Evolutionary conservation across 2,329 filamentous ascomycete genomes (phyloP).

Genomic region (Juglanconis oblonga): DNA sequence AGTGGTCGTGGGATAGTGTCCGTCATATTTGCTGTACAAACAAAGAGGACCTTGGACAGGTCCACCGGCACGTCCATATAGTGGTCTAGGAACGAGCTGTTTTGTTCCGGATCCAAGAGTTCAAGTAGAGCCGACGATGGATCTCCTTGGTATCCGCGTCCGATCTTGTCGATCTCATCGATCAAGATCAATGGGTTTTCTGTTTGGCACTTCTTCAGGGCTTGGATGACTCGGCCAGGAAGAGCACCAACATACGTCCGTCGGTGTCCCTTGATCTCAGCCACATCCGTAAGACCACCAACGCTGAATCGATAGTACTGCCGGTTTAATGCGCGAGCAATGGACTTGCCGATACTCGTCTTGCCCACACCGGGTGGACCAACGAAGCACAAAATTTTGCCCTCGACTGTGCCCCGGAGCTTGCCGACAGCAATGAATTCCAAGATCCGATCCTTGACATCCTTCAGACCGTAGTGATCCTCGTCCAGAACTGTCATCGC

Average conservation of each 20-base stretch:
- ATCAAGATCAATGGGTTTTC: slow-evolving; percentile 97
- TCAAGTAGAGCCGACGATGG: slow-evolving; percentile 92
- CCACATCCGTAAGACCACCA: slow-evolving; percentile 92
- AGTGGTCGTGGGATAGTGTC: slow-evolving; percentile 95
- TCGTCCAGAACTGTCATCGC: slow-evolving; percentile 89
- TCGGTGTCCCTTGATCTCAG: slow-evolving; percentile 96
- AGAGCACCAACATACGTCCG: slow-evolving; percentile 95
- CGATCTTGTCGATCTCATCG: slow-evolving; percentile 98
- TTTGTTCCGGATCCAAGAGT: slow-evolving; percentile 93
- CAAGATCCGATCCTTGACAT: slow-evolving; percentile 96
- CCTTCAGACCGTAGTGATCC: slow-evolving; percentile 94
- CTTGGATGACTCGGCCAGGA: slow-evolving; percentile 95
- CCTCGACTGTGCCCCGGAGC: slow-evolving; percentile 92
- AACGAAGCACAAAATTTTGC: slow-evolving; percentile 97
- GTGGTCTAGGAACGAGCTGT: slow-evolving; percentile 94
- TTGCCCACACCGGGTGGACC: slow-evolving; percentile 97
- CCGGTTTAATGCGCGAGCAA: slow-evolving; percentile 87
- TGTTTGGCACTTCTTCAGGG: slow-evolving; percentile 97
- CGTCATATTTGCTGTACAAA: slow-evolving; percentile 98
- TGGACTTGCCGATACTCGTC: slow-evolving; percentile 98
- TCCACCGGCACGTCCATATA: slow-evolving; percentile 99
- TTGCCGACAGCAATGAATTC: slow-evolving; percentile 99
- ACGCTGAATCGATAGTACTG: slow-evolving; percentile 99
- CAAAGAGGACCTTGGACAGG: slow-evolving; percentile 94
- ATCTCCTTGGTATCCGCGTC: slow-evolving; percentile 92